These are phyloP conservation scores for Tephrocybe sp. DNA, from an alignment of 768 basidiomycete species.

Conservation along the genomic window DNA sequence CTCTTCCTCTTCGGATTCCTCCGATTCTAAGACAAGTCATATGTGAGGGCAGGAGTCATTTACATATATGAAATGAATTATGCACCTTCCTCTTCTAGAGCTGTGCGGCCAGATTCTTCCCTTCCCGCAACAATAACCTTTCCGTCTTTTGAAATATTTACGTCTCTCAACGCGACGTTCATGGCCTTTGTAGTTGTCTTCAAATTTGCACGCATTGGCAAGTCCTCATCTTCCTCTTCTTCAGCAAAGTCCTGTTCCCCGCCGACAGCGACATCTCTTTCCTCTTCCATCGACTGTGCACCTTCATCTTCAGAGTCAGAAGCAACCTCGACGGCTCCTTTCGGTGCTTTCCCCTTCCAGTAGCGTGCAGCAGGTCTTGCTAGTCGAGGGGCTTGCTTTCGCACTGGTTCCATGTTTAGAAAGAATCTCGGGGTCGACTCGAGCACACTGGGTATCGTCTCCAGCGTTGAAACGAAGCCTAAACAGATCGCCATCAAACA, in stretches of 20 bases:
- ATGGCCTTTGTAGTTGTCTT: constrained; percentile 50
- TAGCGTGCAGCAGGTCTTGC: constrained; percentile 84
- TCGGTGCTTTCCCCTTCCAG: constrained; percentile 89
- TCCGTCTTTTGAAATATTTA: constrained; percentile 78
- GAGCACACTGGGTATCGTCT: not conserved
- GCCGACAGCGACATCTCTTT: constrained; percentile 60
- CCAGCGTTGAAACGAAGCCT: constrained; percentile 4
- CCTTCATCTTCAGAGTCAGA: constrained; percentile 71
- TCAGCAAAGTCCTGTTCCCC: constrained; percentile 55
- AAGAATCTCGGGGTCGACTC: constrained; percentile 3
- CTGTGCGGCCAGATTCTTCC: constrained; percentile 77
- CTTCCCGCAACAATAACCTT: constrained; percentile 79
- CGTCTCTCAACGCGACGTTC: constrained; percentile 76
- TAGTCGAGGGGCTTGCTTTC: constrained; percentile 76
- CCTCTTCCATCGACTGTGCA: constrained; percentile 38
- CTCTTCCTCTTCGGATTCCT: constrained; percentile 56
- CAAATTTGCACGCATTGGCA: constrained; percentile 35
- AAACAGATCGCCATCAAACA: constrained; percentile 15
- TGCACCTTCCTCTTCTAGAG: constrained; percentile 49
- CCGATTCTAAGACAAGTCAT: constrained; percentile 35
- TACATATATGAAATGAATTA: constrained; percentile 15
- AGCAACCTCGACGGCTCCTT: constrained; percentile 57
- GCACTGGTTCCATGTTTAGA: constrained; percentile 33
- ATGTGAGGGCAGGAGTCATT: constrained; percentile 7
- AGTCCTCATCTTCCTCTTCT: constrained; percentile 42